These are phyloP conservation scores for Stephania cephalantha DNA, from an alignment of 164 flowering plant species.

Conservation along the genomic window DNA sequence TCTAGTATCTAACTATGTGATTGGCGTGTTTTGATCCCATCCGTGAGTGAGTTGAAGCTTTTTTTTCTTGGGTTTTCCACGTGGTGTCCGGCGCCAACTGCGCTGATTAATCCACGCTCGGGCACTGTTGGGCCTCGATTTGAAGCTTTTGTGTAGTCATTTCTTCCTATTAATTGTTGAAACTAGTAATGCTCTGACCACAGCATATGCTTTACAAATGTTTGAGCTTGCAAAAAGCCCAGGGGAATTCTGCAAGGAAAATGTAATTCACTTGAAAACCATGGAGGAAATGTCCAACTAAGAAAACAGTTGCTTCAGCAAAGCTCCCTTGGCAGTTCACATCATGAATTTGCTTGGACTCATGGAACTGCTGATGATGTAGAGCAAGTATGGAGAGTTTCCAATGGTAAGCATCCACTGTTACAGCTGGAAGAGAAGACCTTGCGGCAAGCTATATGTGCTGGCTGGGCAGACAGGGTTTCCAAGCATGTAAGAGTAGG, in stretches of 20 bases:
- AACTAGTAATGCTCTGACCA: conserved; percentile 74
- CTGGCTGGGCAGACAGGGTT: conserved; percentile 98
- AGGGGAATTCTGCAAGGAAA: conserved; percentile 52
- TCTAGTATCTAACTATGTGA: no score
- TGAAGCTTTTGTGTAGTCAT: no score
- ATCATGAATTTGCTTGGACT: conserved; percentile 59
- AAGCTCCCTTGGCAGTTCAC: conserved; percentile 15
- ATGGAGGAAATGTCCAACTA: conserved; percentile 96
- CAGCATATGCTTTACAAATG: conserved; percentile 72
- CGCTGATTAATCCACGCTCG: no score
- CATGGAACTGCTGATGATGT: conserved; percentile 60
- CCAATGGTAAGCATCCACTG: conserved; percentile 45
- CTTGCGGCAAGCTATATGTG: conserved; percentile 78
- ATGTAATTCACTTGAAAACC: conserved; percentile 63
- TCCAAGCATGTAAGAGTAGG: conserved; percentile 51
- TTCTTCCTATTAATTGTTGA: background rate
- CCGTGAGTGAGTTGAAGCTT: no score
- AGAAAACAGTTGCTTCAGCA: conserved; percentile 70
- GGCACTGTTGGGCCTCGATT: no score
- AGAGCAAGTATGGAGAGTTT: conserved; percentile 63
- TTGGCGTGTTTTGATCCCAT: no score
- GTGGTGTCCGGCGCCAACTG: no score
- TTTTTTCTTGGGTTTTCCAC: no score
- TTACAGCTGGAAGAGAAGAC: conserved; percentile 60
- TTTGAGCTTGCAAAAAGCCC: conserved; percentile 60